Evolutionary conservation across 495 filamentous ascomycete species (phyloP).

Genomic region (Penicillium steckii): DNA sequence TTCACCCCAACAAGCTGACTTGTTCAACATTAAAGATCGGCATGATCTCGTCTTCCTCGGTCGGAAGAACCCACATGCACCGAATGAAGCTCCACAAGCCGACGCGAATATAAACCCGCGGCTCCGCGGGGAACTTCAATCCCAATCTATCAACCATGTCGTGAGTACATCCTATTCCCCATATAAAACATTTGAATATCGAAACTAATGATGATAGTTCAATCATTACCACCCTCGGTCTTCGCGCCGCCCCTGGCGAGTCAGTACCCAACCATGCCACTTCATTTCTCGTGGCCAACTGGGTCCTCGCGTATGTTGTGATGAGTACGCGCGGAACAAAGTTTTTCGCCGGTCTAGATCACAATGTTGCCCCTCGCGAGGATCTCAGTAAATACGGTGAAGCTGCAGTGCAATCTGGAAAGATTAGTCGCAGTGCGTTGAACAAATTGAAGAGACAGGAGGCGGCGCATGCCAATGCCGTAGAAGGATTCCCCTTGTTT

Average conservation of each 20-base stretch:
- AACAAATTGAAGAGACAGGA: constrained; percentile 47
- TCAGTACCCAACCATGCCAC: constrained; percentile 35
- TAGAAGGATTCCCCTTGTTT: constrained; percentile 50
- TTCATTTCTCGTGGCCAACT: constrained; percentile 44
- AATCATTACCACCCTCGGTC: constrained; percentile 25
- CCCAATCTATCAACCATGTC: constrained; percentile 9
- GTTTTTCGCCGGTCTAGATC: constrained; percentile 43
- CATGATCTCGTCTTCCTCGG: constrained; percentile 15
- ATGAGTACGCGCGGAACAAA: constrained; percentile 45
- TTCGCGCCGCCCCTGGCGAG: constrained; percentile 20
- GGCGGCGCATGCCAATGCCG: constrained; percentile 45
- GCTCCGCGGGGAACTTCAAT: too few species aligned
- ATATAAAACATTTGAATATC: constrained; percentile 1
- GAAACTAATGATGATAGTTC: constrained; percentile 16
- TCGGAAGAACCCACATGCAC: constrained; percentile 11
- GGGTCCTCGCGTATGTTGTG: constrained; percentile 43
- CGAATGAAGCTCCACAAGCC: too few species aligned
- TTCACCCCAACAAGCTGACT: not conserved
- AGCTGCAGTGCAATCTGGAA: constrained; percentile 46
- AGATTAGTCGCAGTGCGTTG: constrained; percentile 43
- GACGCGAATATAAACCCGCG: too few species aligned
- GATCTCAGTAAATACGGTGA: constrained; percentile 46
- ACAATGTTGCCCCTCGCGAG: constrained; percentile 47
- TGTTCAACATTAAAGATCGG: not conserved
- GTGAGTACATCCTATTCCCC: not conserved